phyloP scores from a whole-genome alignment of 805 yeast genomes.

The Scheffersomyces stipitis region DNA sequence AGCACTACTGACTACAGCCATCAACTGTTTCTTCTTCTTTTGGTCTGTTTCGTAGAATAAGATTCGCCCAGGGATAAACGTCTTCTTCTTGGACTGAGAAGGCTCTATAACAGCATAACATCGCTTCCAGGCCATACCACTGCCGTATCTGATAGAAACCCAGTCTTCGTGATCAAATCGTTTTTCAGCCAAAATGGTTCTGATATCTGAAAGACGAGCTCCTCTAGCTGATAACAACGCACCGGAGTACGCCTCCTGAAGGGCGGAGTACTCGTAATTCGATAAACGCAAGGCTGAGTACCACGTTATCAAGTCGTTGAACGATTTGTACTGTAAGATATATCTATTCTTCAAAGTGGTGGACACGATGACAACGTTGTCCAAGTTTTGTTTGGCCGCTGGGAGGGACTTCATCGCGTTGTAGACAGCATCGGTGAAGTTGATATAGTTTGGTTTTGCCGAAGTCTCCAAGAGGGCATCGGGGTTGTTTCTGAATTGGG shows the following conservation, averaged over 20 bases:
- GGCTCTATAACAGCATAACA: slow-evolving; percentile 90
- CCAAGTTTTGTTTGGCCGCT: slow-evolving; percentile 59
- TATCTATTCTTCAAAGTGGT: slow-evolving; percentile 90
- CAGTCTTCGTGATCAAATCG: slow-evolving; percentile 89
- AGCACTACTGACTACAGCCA: slow-evolving; percentile 77
- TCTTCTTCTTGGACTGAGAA: slow-evolving; percentile 49
- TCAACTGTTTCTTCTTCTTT: slow-evolving; percentile 63
- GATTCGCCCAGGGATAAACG: slow-evolving; percentile 60
- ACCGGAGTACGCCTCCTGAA: slow-evolving; percentile 97
- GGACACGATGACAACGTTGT: slow-evolving; percentile 81
- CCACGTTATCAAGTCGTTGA: slow-evolving; percentile 71
- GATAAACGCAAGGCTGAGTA: slow-evolving; percentile 79
- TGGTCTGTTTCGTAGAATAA: slow-evolving; percentile 83
- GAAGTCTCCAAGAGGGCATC: slow-evolving; percentile 56
- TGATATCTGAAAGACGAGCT: slow-evolving; percentile 79
- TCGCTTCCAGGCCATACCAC: slow-evolving; percentile 97
- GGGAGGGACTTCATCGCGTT: slow-evolving; percentile 70
- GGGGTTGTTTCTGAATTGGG: slow-evolving; percentile 52
- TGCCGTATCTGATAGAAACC: slow-evolving; percentile 92
- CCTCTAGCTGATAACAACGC: slow-evolving; percentile 93
- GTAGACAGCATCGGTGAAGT: slow-evolving; percentile 86
- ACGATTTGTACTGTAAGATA: slow-evolving; percentile 72
- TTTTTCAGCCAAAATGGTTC: slow-evolving; percentile 79
- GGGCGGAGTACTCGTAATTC: slow-evolving; percentile 72
- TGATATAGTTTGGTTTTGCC: slow-evolving; percentile 81